These are phyloP conservation scores for Diaporthe longicolla DNA, from an alignment of 2,329 filamentous ascomycete genomes.

Conservation along the genomic window DNA sequence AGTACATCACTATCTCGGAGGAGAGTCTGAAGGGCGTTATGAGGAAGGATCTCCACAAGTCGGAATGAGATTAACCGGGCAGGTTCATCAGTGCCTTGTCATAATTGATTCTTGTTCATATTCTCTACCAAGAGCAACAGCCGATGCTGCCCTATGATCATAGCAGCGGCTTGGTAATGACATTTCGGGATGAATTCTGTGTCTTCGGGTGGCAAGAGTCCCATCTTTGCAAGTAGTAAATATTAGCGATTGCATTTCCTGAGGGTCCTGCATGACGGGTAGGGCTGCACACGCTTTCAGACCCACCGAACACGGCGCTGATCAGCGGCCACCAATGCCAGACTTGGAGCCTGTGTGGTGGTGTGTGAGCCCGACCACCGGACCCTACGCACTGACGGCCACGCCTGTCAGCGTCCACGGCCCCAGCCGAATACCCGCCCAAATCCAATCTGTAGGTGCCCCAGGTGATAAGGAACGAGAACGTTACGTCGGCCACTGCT, in stretches of 20 bases:
- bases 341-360: neutral
- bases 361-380: neutral
- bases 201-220: no score
- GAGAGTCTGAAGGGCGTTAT: constrained; percentile 19
- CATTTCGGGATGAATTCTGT: no score
- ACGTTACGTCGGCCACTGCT: constrained; percentile 27
- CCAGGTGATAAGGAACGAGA: constrained; percentile 13
- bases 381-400: neutral
- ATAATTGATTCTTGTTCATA: neutral
- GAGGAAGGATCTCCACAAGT: constrained; percentile 22
- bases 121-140: no score
- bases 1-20: constrained; percentile 27
- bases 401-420: neutral
- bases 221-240: no score
- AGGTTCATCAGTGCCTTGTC: neutral
- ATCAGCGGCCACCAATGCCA: neutral
- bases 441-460: neutral
- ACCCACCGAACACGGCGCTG: neutral
- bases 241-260: no score
- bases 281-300: neutral
- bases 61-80: neutral
- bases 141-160: no score
- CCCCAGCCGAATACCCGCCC: neutral
- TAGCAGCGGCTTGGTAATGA: no score
- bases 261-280: neutral